Evolutionary conservation across 192 early-diverging fungal genomes (phyloP), one percentile per base, ranked within the genome.

Genomic region (Entomortierella lignicola): DNA sequence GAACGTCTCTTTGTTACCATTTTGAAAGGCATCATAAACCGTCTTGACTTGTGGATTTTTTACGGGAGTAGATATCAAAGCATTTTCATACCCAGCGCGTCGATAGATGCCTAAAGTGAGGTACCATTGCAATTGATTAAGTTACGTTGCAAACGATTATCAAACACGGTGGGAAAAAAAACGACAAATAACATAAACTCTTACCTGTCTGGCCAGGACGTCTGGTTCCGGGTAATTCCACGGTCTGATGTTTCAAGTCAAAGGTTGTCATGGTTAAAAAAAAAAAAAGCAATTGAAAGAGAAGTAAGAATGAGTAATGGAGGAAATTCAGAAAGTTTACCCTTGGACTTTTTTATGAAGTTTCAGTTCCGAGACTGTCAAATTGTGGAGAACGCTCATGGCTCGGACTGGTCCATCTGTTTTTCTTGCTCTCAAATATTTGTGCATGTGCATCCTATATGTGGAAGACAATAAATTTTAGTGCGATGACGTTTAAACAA

Each of bases 191-290:
- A 1, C 6, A 25, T 6, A 15, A 11, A 26, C 5, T 18, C 30
- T 57, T 68, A 88, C 87, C 86, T 2, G 88, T 86, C 68, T 86
- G 83, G n/a, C 88, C 88, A 47, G 83, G 82, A 21, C 81, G 68
- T 54, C 77, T 66, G 8, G 81, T 77, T 26, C 80, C 75, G 6
- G 88, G 88, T 10, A 89, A 47, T 55, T 87, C 88, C 25, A 84
- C 67, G 7, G 81, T 53, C 54, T 85, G 86, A 17, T 58, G 61
- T 60, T 83, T 66, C 29, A 63, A 60, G 65, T 82, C 81, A 44
- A 85, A 48, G 12, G n/a, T n/a, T n/a, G 77, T 41, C 66, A 69
- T 60, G 4, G 21, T 69, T 21, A 60, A 20, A 8, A 37, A 31
- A 15, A 8, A 26, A 47, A 47, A 13, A 29, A 32, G 37, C 7